Conservation (phyloP, 176 grass and related monocot genomes). For the Oryza nivara region DNA sequence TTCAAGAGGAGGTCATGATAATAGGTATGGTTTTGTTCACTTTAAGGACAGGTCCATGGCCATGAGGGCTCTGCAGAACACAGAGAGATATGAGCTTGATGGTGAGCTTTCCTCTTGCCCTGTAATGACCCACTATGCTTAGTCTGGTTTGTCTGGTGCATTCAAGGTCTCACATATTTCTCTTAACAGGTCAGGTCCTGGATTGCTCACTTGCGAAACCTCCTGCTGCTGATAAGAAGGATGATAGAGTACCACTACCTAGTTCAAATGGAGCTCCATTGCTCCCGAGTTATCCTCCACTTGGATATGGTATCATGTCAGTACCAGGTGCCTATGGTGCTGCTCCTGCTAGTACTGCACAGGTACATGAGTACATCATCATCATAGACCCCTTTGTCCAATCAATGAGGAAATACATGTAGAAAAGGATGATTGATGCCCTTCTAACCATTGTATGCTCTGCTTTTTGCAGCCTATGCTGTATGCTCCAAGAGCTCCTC, state of each 20-base stretch:
- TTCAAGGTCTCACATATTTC: slow-evolving; percentile 8
- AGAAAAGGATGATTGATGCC: slow-evolving; percentile 12
- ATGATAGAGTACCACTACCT: slow-evolving; percentile 34
- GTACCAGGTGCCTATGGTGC: slow-evolving; percentile 54
- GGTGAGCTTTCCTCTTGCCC: slow-evolving; percentile 49
- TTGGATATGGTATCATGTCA: slow-evolving; percentile 58
- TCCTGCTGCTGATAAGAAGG: slow-evolving; percentile 75
- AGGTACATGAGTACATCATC: slow-evolving; percentile 42
- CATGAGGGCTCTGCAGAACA: slow-evolving; percentile 79
- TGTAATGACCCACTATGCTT: slow-evolving; percentile 3
- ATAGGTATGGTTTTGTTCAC: slow-evolving; percentile 93
- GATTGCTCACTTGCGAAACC: slow-evolving; percentile 94
- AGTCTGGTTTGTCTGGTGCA: slow-evolving; percentile 19
- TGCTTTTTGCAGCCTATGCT: slow-evolving; percentile 55
- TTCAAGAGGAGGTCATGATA: slow-evolving; percentile 80
- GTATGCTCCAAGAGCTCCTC: slow-evolving; percentile 46
- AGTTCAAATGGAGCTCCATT: slow-evolving; percentile 58
- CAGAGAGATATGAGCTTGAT: slow-evolving; percentile 76
- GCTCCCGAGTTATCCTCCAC: slow-evolving; percentile 55
- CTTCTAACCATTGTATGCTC: slow-evolving; percentile 23
- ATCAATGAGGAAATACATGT: background rate
- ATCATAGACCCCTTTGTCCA: background rate
- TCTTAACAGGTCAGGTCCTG: slow-evolving; percentile 68
- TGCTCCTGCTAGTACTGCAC: slow-evolving; percentile 44
- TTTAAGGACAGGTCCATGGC: slow-evolving; percentile 72